These are phyloP conservation scores for Suillus spraguei DNA, from an alignment of 768 basidiomycete genomes.

Conservation along the genomic window DNA sequence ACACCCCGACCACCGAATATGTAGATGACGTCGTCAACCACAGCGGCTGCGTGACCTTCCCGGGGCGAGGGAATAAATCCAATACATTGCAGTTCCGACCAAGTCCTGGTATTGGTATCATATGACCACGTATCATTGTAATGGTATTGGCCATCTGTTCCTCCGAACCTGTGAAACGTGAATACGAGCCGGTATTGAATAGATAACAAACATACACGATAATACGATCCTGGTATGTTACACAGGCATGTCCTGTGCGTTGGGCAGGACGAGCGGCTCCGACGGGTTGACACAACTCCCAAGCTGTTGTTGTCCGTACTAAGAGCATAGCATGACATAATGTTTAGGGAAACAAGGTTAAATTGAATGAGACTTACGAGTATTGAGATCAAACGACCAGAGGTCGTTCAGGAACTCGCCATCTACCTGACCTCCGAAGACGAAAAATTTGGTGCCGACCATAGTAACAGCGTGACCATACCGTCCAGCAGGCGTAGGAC, in stretches of 20 bases:
- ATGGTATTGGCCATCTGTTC: conserved; percentile 97
- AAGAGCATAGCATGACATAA: conserved; percentile 16
- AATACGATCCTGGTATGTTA: conserved; percentile 81
- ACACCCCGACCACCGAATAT: conserved; percentile 97
- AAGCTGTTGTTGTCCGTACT: conserved; percentile 84
- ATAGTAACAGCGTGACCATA: conserved; percentile 97
- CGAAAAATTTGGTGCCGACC: conserved; percentile 87
- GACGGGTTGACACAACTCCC: conserved; percentile 77
- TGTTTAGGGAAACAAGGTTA: conserved; percentile 1
- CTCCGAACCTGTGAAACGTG: conserved; percentile 77
- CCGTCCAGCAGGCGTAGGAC: conserved; percentile 80
- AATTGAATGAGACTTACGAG: conserved; percentile 56
- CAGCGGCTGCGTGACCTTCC: conserved; percentile 94
- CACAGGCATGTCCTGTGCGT: conserved; percentile 90
- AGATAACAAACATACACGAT: conserved; percentile 62
- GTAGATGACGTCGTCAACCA: conserved; percentile 97
- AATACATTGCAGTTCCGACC: conserved; percentile 94
- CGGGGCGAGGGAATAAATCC: conserved; percentile 95
- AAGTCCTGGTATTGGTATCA: conserved; percentile 75
- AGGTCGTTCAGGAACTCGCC: conserved; percentile 94
- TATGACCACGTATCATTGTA: conserved; percentile 99
- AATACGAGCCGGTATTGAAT: conserved; percentile 19
- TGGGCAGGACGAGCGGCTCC: conserved; percentile 69
- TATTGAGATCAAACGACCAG: conserved; percentile 95
- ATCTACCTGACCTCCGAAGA: conserved; percentile 97